phyloP scores from a whole-genome alignment of 1,139 yeast genomes.

The Casaregolazyma lundiana region DNA sequence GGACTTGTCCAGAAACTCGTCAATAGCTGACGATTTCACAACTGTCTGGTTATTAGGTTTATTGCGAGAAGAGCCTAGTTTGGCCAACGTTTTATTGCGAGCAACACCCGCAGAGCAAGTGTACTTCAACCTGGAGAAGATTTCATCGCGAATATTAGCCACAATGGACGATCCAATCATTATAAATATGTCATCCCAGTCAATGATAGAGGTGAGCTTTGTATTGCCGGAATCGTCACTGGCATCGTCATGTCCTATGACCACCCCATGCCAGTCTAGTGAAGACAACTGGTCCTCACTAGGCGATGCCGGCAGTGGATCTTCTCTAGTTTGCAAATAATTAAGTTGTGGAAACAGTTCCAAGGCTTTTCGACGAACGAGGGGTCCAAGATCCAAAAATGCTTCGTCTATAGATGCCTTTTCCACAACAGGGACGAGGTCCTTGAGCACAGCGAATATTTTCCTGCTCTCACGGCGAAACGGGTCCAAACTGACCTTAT shows the following conservation, averaged over 20 bases:
- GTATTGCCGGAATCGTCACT: not conserved
- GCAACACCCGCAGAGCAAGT: conserved; percentile 91
- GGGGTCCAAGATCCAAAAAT: conserved; percentile 72
- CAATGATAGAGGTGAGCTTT: conserved; percentile 31
- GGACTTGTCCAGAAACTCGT: conserved; percentile 53
- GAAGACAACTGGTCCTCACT: conserved; percentile 23
- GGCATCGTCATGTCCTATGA: conserved; percentile 19
- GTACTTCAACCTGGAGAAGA: conserved; percentile 58
- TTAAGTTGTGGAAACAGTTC: conserved; percentile 37
- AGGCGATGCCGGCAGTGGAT: conserved; percentile 20
- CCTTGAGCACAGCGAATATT: conserved; percentile 58
- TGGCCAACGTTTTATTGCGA: conserved; percentile 70
- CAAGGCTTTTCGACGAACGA: conserved; percentile 38
- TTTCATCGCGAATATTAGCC: conserved; percentile 47
- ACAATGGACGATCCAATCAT: conserved; percentile 62
- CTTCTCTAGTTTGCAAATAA: conserved; percentile 23
- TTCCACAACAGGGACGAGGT: conserved; percentile 48
- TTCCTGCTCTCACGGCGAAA: conserved; percentile 83
- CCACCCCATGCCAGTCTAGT: conserved; percentile 29
- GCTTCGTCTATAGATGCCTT: conserved; percentile 97
- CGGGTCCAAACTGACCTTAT: conserved; percentile 88
- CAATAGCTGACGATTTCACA: conserved; percentile 47
- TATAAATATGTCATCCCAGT: conserved; percentile 83
- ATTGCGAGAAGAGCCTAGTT: conserved; percentile 78
- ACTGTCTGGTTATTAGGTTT: conserved; percentile 89